Percentiles rank a stretch among this genome's conserved stretches.
phyloP scores from a whole-genome alignment of 2,329 filamentous ascomycete genomes.

The Aspergillus sojae region DNA sequence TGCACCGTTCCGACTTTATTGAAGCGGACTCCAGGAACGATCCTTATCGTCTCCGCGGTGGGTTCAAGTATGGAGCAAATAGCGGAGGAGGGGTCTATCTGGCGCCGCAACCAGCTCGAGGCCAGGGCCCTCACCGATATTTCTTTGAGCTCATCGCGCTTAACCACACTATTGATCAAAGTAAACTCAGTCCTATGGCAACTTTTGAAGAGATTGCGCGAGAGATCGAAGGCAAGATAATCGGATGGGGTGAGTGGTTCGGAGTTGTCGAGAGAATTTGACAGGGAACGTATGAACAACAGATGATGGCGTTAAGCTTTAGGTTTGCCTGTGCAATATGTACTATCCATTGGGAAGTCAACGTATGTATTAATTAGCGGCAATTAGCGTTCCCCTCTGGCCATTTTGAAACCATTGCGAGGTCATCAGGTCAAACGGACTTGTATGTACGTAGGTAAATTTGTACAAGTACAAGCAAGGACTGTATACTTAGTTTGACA shows the following conservation, averaged over 20 bases:
- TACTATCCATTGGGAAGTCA: neutral
- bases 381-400: neutral
- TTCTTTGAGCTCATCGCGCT: conserved; percentile 56
- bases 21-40: conserved; percentile 24
- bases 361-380: neutral
- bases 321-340: neutral
- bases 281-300: neutral
- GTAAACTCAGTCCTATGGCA: conserved; percentile 40
- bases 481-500: neutral
- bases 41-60: conserved; percentile 35
- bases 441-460: neutral
- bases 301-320: neutral
- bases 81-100: conserved; percentile 47
- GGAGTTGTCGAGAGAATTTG: conserved; percentile 48
- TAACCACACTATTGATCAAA: conserved; percentile 45
- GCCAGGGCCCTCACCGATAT: conserved; percentile 57
- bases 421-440: neutral
- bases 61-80: conserved; percentile 53
- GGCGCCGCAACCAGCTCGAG: conserved; percentile 51
- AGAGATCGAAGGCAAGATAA: conserved; percentile 51
- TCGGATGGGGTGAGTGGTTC: conserved; percentile 55
- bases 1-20: conserved; percentile 44
- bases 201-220: conserved; percentile 48
- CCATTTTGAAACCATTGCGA: neutral
- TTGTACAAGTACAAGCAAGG: neutral